Evolutionary conservation across 2,329 filamentous ascomycete species (phyloP).

Genomic region (Aureobasidium vineae): DNA sequence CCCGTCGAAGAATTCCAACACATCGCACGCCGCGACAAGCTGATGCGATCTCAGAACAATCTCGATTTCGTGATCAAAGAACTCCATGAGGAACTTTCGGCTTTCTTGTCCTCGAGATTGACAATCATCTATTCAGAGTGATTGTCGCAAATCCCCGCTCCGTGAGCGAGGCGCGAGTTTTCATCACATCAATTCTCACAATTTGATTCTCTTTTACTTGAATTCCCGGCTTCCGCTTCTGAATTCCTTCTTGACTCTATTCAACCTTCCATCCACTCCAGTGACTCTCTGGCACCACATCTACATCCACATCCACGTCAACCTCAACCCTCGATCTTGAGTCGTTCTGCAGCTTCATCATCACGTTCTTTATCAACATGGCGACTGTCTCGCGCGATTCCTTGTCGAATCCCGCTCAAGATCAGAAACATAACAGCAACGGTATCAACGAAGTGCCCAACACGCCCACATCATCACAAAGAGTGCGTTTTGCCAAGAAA

Average conservation of each 20-base stretch:
- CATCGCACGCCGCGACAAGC: constrained; percentile 1
- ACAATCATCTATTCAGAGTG: not conserved
- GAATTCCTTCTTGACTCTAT: not conserved
- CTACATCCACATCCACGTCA: no score
- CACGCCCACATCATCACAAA: not conserved
- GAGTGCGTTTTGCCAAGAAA: not conserved
- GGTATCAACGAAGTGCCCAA: not conserved
- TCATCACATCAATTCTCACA: not conserved
- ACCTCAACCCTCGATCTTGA: not conserved
- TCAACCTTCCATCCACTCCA: not conserved
- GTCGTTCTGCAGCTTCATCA: not conserved
- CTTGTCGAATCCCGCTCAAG: not conserved
- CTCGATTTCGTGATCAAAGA: constrained; percentile 2
- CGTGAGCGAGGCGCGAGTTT: not conserved
- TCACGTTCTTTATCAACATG: not conserved
- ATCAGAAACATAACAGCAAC: not conserved
- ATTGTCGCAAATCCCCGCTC: not conserved
- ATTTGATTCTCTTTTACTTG: not conserved
- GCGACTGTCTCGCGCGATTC: not conserved
- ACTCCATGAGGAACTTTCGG: not conserved
- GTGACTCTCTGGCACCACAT: no score
- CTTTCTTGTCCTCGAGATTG: not conserved
- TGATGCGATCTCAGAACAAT: not conserved
- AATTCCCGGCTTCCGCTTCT: not conserved
- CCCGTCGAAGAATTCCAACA: not conserved